phyloP scores from a whole-genome alignment of 2,329 filamentous ascomycete species.

The Aspergillus piperis region DNA sequence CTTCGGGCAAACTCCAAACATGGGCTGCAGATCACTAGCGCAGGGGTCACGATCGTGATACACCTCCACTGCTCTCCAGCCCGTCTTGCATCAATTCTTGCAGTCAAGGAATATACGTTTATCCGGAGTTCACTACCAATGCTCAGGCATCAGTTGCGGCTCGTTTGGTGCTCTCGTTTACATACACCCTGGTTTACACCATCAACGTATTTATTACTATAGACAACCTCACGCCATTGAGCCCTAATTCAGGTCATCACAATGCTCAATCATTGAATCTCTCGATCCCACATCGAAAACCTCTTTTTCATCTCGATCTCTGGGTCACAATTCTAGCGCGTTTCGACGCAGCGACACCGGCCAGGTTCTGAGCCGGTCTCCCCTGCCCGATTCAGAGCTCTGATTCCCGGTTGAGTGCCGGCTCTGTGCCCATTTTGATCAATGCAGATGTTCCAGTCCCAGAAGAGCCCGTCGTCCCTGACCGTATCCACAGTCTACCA shows the following conservation, averaged over 20 bases:
- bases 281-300: neutral
- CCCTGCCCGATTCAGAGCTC: neutral
- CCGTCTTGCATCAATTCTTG: neutral
- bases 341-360: neutral
- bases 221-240: no score
- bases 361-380: neutral
- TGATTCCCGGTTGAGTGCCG: neutral
- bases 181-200: neutral
- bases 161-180: neutral
- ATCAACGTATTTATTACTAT: no score
- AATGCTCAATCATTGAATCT: neutral
- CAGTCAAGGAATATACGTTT: neutral
- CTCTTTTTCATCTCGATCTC: neutral
- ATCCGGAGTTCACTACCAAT: neutral
- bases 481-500: neutral
- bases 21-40: neutral
- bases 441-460: neutral
- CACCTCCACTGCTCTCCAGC: neutral
- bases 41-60: conserved; percentile 2
- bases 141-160: neutral
- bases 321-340: neutral
- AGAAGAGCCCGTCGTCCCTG: neutral
- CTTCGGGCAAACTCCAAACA: conserved; percentile 1
- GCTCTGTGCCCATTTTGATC: neutral
- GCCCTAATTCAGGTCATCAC: neutral